These are phyloP conservation scores for Rhododendron molle DNA, from an alignment of 148 eudicot species.

Conservation along the genomic window DNA sequence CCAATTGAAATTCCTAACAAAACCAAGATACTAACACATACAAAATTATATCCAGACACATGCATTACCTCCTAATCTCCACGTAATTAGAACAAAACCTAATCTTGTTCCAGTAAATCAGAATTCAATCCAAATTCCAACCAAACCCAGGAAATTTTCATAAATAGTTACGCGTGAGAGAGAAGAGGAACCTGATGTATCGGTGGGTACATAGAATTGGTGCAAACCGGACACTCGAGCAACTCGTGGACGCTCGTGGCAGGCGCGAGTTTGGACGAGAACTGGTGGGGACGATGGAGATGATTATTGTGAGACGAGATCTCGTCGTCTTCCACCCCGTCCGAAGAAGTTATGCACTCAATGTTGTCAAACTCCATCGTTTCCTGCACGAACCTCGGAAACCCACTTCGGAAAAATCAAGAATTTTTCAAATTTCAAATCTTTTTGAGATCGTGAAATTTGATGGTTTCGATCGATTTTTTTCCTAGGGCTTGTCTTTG, in stretches of 20 bases:
- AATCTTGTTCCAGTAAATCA: neutral
- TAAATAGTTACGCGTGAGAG: neutral
- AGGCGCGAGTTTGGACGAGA: conserved; percentile 50
- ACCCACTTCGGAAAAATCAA: conserved; percentile 11
- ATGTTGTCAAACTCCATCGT: conserved; percentile 60
- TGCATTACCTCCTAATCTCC: neutral
- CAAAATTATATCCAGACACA: neutral
- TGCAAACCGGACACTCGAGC: conserved; percentile 96
- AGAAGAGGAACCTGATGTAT: conserved; percentile 53
- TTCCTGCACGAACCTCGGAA: neutral
- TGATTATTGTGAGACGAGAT: conserved; percentile 23
- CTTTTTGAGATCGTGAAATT: neutral
- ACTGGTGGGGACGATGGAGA: conserved; percentile 25
- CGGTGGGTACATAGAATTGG: conserved; percentile 96
- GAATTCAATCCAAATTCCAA: neutral
- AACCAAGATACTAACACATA: neutral
- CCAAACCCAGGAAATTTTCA: neutral
- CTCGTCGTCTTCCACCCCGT: conserved; percentile 75
- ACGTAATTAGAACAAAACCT: neutral
- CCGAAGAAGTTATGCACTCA: conserved; percentile 66
- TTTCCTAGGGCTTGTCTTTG: neutral
- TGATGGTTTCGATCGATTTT: neutral
- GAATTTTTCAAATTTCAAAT: conserved; percentile 3
- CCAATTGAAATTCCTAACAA: neutral
- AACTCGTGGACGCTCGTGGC: conserved; percentile 87